Evolutionary conservation across 352 stramenopile genomes (phyloP), one percentile per base, ranked within the genome.

Genomic region (Phytophthora fragariae): DNA sequence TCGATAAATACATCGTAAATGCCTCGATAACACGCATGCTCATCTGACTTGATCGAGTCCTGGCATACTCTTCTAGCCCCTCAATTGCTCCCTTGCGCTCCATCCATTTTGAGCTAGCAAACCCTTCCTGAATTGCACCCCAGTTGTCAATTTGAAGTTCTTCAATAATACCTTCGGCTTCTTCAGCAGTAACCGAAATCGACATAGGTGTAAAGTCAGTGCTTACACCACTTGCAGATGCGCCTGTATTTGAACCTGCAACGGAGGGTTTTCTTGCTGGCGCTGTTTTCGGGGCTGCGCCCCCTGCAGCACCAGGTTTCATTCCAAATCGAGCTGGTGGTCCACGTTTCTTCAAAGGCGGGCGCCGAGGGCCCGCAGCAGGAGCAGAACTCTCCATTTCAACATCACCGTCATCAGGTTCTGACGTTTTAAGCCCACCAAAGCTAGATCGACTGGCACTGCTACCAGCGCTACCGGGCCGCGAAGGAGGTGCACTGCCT

Each of bases 51-150:
- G 82, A 80, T 15, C 93, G 86, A 12, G 76, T 56, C 50, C 79
- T 85, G 1, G 84, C 82, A 46, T 84, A 92, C 27, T 78, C 78
- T 61, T 96, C 87, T 9, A 97, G 58, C 19, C 57, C 60, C 59
- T 97, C 89, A 59, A 95, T 91, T 17, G 88, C 85, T 55, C 49
- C 75, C 76, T 95, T 97, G 3, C 90, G 85, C 31, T 95, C 89
- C 67, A 89, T 90, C 90, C 90, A 97, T 58, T 96, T 95, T 9
- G 82, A 58, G 44, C 89, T 96, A 1, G 66, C 71, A 68, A 97
- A 92, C 0, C 83, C 85, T 52, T 86, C 76, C 7, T 82, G 54
- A 49, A 94, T 89, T 0, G 70, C 62, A 31, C 27, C 29, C 85
- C 85, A 97, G 17, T 70, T 79, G 3, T 88, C 82, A n/a, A 95